These are phyloP conservation scores for Hordeum vulgare DNA, from an alignment of 176 grass and related monocot genomes.

Conservation along the genomic window DNA sequence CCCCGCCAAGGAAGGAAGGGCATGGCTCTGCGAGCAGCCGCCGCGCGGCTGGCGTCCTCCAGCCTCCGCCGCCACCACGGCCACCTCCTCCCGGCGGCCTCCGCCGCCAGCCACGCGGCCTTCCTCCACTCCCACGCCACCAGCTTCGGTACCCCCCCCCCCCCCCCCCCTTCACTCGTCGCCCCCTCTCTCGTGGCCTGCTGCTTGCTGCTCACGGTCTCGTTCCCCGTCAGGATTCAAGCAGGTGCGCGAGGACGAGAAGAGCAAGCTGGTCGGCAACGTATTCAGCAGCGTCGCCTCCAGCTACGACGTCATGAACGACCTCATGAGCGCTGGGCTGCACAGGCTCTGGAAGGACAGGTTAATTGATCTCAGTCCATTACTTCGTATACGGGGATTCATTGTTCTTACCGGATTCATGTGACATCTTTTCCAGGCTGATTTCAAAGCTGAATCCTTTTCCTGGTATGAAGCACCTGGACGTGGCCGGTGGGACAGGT, in stretches of 20 bases:
- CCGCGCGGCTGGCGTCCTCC: not conserved
- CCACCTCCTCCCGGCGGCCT: not conserved
- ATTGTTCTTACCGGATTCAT: not conserved
- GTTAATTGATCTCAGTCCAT: not conserved
- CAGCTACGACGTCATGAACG: conserved; percentile 94
- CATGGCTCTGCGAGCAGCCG: conserved; percentile 10
- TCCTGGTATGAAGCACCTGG: conserved; percentile 93
- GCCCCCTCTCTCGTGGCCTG: not conserved
- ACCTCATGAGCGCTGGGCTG: conserved; percentile 80
- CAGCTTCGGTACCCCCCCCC: conserved; percentile 44
- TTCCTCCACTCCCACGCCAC: conserved; percentile 86
- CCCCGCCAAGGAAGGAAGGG: not conserved
- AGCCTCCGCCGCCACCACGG: not conserved
- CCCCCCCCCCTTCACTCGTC: too few relatives aligned
- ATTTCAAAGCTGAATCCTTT: conserved; percentile 80
- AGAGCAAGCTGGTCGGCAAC: conserved; percentile 81
- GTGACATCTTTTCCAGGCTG: conserved; percentile 24
- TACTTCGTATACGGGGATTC: not conserved
- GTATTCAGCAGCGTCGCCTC: conserved; percentile 89
- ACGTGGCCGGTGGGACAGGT: conserved; percentile 95
- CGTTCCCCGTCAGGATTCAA: conserved; percentile 51
- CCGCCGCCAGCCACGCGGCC: not conserved
- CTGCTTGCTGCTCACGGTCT: not conserved
- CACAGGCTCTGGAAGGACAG: conserved; percentile 94
- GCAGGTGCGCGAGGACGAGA: conserved; percentile 74